Evolutionary conservation across 1,139 yeast genomes (phyloP).

Genomic region (Candida neerlandica): DNA sequence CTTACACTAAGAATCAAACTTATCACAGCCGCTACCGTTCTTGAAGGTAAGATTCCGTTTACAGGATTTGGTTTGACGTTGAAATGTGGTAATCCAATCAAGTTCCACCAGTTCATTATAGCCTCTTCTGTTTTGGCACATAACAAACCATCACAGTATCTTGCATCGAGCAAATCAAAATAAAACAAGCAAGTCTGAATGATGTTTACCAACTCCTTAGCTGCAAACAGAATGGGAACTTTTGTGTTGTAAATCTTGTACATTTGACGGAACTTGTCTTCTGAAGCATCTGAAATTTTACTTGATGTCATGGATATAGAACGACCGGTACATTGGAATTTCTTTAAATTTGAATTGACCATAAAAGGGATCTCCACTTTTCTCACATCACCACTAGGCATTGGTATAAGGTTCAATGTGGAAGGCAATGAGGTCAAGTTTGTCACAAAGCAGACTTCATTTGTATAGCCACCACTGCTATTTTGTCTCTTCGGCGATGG

Average conservation of each 20-base stretch:
- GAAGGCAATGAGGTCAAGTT: constrained; percentile 82
- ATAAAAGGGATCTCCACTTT: constrained; percentile 58
- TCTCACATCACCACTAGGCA: constrained; percentile 63
- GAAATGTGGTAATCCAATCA: constrained; percentile 67
- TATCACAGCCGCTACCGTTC: constrained; percentile 62
- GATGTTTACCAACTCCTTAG: constrained; percentile 70
- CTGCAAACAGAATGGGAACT: constrained; percentile 66
- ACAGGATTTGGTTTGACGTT: constrained; percentile 46
- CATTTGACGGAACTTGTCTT: constrained; percentile 79
- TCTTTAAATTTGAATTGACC: constrained; percentile 74
- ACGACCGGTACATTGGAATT: constrained; percentile 83
- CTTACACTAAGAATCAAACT: constrained; percentile 71
- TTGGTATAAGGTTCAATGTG: constrained; percentile 66
- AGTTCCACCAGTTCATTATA: constrained; percentile 78
- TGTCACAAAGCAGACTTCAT: constrained; percentile 68
- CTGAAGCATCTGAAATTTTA: constrained; percentile 73
- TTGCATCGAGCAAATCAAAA: constrained; percentile 70
- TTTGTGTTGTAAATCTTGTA: constrained; percentile 54
- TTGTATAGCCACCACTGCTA: constrained; percentile 12
- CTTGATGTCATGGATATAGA: constrained; percentile 66
- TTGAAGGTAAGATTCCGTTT: constrained; percentile 61
- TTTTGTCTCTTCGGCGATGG: constrained; percentile 10
- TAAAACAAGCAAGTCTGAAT: constrained; percentile 78
- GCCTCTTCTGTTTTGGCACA: constrained; percentile 80
- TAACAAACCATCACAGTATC: constrained; percentile 78